These are phyloP conservation scores for Telfairia occidentalis DNA, from an alignment of 331 rosid genomes.

Conservation along the genomic window DNA sequence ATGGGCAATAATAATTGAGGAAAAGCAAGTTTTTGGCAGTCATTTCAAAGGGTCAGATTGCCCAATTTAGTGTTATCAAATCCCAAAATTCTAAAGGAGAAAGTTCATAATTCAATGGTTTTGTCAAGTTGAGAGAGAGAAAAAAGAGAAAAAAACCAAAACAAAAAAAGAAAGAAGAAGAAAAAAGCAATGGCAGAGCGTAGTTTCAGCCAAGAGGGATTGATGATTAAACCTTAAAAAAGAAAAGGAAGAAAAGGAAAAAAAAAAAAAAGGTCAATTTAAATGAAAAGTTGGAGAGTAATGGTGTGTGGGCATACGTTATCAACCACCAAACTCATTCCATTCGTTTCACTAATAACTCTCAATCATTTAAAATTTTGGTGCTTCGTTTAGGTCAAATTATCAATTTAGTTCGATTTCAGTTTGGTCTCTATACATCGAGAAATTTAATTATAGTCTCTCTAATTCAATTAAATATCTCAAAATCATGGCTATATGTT, in stretches of 20 bases:
- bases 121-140: neutral
- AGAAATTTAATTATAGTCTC: too few relatives aligned
- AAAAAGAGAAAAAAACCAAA: neutral
- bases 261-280: neutral
- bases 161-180: neutral
- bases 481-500: too few relatives aligned
- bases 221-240: conserved; percentile 8
- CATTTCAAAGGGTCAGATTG: conserved; percentile 5
- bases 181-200: conserved; percentile 12
- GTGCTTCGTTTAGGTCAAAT: too few relatives aligned
- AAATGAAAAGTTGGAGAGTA: neutral
- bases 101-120: neutral
- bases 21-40: neutral
- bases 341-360: neutral
- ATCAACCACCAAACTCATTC: neutral
- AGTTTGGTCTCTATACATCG: too few relatives aligned
- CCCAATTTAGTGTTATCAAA: conserved; percentile 5
- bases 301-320: neutral
- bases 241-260: neutral
- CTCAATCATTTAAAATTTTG: neutral
- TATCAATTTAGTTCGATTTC: too few relatives aligned
- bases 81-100: conserved; percentile 9
- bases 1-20: conserved; percentile 2
- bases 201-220: conserved; percentile 1
- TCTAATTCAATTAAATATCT: too few relatives aligned